Percentiles rank a stretch among this genome's conserved stretches.
Conservation (phyloP, 352 stramenopile genomes). For the Phytophthora citrophthora region DNA sequence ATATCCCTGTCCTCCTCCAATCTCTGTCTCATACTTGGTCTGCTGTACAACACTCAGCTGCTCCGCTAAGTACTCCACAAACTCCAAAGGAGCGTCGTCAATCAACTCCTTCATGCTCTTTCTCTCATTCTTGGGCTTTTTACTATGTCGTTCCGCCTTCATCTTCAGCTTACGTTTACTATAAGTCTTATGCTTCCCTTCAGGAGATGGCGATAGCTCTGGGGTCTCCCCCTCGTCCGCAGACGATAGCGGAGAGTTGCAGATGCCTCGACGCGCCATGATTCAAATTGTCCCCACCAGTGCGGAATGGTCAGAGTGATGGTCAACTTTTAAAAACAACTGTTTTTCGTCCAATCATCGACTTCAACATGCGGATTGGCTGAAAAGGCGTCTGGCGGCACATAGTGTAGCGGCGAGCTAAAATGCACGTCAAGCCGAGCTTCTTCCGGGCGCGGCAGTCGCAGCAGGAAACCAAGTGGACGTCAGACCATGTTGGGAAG, state of each 20-base stretch:
- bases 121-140: slow-evolving; percentile 26
- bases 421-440: slow-evolving; percentile 37
- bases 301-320: slow-evolving; percentile 15
- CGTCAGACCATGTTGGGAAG: slow-evolving; percentile 29
- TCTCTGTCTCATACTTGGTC: slow-evolving; percentile 48
- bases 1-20: slow-evolving; percentile 61
- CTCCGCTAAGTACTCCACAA: slow-evolving; percentile 62
- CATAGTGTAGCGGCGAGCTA: slow-evolving; percentile 10
- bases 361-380: slow-evolving; percentile 31
- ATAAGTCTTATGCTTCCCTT: slow-evolving; percentile 8
- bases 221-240: slow-evolving; percentile 40
- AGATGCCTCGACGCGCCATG: slow-evolving; percentile 41
- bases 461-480: slow-evolving; percentile 25
- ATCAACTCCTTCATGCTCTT: slow-evolving; percentile 58
- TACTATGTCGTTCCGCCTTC: slow-evolving; percentile 10
- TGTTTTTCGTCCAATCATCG: slow-evolving; percentile 28
- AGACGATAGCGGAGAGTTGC: slow-evolving; percentile 60
- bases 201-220: slow-evolving; percentile 18
- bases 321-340: slow-evolving; percentile 3
- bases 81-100: slow-evolving; percentile 43
- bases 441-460: slow-evolving; percentile 35
- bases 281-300: slow-evolving; percentile 18
- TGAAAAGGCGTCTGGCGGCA: slow-evolving; percentile 3
- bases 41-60: slow-evolving; percentile 61
- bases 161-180: slow-evolving; percentile 22